A percentile compares a stretch with the other conserved stretches of the same genome.
phyloP scores from a whole-genome alignment of 2,329 filamentous ascomycete species.

The Diaporthe destruens region DNA sequence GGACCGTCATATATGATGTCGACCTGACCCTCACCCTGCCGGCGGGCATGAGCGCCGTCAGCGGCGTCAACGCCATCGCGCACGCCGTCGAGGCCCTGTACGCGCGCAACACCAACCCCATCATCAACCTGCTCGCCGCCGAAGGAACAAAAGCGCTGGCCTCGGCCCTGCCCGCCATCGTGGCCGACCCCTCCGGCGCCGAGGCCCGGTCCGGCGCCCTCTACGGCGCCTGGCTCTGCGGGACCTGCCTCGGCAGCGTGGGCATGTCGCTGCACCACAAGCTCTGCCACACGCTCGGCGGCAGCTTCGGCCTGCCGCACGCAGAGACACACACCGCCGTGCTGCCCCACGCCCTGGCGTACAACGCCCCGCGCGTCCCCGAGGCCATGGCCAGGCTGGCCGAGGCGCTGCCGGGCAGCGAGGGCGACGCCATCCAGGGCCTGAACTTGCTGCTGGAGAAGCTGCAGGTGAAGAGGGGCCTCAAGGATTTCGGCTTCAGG shows the following conservation, averaged over 20 bases:
- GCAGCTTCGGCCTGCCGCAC: conserved; percentile 73
- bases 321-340: conserved; percentile 75
- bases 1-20: conserved; percentile 74
- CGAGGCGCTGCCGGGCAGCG: conserved; percentile 64
- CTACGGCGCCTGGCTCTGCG: conserved; percentile 76
- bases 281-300: conserved; percentile 74
- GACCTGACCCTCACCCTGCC: conserved; percentile 72
- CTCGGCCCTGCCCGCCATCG: conserved; percentile 64
- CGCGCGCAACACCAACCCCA: conserved; percentile 70
- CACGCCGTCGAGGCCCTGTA: conserved; percentile 74
- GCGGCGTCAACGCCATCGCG: conserved; percentile 75
- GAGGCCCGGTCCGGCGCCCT: conserved; percentile 65
- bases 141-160: conserved; percentile 69
- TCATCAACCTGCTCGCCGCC: conserved; percentile 68
- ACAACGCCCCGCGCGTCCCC: conserved; percentile 69
- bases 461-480: conserved; percentile 62
- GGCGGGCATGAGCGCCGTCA: conserved; percentile 63
- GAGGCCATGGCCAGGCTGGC: conserved; percentile 66
- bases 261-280: conserved; percentile 77
- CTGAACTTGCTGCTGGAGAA: conserved; percentile 68
- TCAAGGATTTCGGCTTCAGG: conserved; percentile 68
- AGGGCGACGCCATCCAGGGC: conserved; percentile 69
- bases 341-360: conserved; percentile 72
- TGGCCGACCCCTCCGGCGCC: conserved; percentile 57
- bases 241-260: conserved; percentile 69